Conservation (phyloP, 805 yeast genomes). For the Saturnispora galanensis region DNA sequence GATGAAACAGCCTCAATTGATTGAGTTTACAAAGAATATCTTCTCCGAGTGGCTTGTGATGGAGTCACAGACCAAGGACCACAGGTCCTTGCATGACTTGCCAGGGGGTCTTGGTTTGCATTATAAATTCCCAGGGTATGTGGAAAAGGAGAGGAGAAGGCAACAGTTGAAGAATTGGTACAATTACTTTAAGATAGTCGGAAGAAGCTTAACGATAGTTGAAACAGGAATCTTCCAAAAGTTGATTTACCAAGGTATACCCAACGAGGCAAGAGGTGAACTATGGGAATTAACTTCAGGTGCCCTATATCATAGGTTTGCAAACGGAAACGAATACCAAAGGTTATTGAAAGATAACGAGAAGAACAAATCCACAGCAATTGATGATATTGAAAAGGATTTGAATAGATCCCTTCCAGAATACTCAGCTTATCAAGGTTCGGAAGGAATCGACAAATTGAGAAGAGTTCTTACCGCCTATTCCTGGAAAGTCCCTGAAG, state of each 20-base stretch:
- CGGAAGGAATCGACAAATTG: slow-evolving; percentile 75
- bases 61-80: slow-evolving; percentile 6
- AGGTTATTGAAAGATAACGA: slow-evolving; percentile 48
- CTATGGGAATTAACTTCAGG: slow-evolving; percentile 93
- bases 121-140: slow-evolving; percentile 86
- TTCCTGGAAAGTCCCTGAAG: slow-evolving; percentile 94
- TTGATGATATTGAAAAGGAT: slow-evolving; percentile 95
- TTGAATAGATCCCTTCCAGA: slow-evolving; percentile 91
- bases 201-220: slow-evolving; percentile 70
- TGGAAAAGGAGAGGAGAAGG: slow-evolving; percentile 43
- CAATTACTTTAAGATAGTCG: slow-evolving; percentile 75
- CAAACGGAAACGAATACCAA: slow-evolving; percentile 50
- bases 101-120: slow-evolving; percentile 76
- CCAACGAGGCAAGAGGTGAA: slow-evolving; percentile 92
- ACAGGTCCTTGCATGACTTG: slow-evolving; percentile 6
- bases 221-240: slow-evolving; percentile 71
- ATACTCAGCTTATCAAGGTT: slow-evolving; percentile 83
- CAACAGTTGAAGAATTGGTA: slow-evolving; percentile 89
- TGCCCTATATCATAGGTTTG: slow-evolving; percentile 63
- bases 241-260: slow-evolving; percentile 81
- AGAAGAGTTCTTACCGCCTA: slow-evolving; percentile 87
- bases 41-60: slow-evolving; percentile 74
- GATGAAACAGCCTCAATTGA: slow-evolving; percentile 45
- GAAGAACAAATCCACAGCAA: slow-evolving; percentile 66
- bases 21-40: slow-evolving; percentile 56